These are phyloP conservation scores for Vaccinium myrtillus DNA, from an alignment of 148 eudicot genomes.

Conservation along the genomic window DNA sequence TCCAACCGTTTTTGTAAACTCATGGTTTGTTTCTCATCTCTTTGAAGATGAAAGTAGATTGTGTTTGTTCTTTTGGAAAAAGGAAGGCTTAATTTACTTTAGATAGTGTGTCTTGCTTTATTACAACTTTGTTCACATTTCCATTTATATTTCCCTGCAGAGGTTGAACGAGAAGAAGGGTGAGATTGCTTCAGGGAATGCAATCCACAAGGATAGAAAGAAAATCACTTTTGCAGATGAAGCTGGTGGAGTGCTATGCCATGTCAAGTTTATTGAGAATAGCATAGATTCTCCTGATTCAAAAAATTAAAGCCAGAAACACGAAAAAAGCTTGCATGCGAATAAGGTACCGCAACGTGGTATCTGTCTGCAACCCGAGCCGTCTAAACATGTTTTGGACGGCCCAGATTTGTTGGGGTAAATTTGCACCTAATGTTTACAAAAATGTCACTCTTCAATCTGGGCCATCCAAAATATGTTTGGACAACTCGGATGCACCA, in stretches of 20 bases:
- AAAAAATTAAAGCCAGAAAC: conserved; percentile 16
- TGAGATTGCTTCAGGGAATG: conserved; percentile 30
- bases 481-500: too few relatives aligned
- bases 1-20: conserved; percentile 90
- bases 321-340: too few relatives aligned
- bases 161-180: conserved; percentile 39
- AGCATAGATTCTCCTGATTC: conserved; percentile 22
- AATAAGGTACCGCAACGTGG: too few relatives aligned
- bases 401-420: too few relatives aligned
- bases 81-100: not conserved
- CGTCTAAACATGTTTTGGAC: too few relatives aligned
- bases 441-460: too few relatives aligned
- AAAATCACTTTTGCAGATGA: conserved; percentile 88
- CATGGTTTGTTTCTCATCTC: conserved; percentile 53
- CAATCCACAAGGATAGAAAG: conserved; percentile 40
- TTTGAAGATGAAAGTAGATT: not conserved
- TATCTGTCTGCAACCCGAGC: too few relatives aligned
- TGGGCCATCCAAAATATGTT: too few relatives aligned
- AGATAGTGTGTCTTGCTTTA: not conserved
- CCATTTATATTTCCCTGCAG: conserved; percentile 32
- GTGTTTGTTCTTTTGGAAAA: not conserved
- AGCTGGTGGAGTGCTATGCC: conserved; percentile 81
- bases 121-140: not conserved
- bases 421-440: too few relatives aligned
- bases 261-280: conserved; percentile 55